Conservation (phyloP, 2,329 filamentous ascomycete species). For the Chaetomium sp. region DNA sequence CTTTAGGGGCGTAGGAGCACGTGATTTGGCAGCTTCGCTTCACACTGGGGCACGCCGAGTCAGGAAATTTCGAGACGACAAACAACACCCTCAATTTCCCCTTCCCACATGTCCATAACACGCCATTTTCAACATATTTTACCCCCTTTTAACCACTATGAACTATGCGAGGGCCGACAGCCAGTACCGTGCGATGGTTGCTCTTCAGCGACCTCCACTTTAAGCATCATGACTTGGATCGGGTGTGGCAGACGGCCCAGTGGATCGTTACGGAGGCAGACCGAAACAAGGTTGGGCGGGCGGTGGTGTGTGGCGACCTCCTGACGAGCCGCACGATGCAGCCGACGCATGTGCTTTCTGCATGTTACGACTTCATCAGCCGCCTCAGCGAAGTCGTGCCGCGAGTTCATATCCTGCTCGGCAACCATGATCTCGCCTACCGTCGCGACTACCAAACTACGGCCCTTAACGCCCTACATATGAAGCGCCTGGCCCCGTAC, state of each 20-base stretch:
- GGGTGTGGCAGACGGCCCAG: background rate
- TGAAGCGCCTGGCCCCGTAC: background rate
- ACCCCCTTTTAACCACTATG: background rate
- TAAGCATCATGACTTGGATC: background rate
- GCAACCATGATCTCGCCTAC: conserved; percentile 1
- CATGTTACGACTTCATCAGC: background rate
- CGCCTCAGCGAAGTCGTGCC: background rate
- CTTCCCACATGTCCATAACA: background rate
- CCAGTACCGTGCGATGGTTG: background rate
- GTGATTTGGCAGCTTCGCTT: too few relatives aligned
- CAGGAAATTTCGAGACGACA: too few relatives aligned
- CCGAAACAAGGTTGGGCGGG: background rate
- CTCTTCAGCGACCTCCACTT: conserved; percentile 1
- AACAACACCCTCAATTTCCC: background rate
- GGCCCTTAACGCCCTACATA: background rate
- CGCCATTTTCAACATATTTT: background rate
- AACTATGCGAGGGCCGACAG: background rate
- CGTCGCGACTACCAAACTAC: conserved; percentile 1
- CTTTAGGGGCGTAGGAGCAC: too few relatives aligned
- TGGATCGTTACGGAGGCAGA: background rate
- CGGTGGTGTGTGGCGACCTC: background rate
- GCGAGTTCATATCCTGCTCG: background rate
- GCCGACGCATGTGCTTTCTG: background rate
- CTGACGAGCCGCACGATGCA: background rate
- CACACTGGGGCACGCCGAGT: too few relatives aligned